These are phyloP conservation scores for Achaetomium macrosporum DNA, from an alignment of 2,329 filamentous ascomycete genomes.

Conservation along the genomic window DNA sequence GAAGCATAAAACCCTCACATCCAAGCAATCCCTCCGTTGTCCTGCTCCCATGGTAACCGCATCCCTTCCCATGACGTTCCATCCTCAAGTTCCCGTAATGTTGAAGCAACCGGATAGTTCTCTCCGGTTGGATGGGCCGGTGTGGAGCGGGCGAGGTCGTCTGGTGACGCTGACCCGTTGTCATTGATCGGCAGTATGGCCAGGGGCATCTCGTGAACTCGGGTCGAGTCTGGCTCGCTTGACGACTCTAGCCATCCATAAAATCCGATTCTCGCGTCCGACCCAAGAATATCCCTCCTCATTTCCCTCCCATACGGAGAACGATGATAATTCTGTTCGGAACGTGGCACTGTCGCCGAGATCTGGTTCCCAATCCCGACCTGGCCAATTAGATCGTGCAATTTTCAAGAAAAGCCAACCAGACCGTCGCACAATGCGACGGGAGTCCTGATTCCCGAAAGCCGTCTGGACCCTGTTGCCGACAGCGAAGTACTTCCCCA, in stretches of 20 bases:
- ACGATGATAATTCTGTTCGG: conserved; percentile 15
- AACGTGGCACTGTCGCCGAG: conserved; percentile 12
- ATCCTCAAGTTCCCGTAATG: background rate
- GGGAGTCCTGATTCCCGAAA: conserved; percentile 6
- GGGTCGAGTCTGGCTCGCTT: background rate
- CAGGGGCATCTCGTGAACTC: background rate
- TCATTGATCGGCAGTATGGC: background rate
- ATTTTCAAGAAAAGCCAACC: conserved; percentile 21
- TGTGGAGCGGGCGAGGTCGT: background rate
- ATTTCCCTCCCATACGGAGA: conserved; percentile 15
- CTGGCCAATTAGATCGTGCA: conserved; percentile 23
- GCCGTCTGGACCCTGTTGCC: conserved; percentile 10
- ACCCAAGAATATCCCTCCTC: background rate
- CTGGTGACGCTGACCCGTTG: background rate
- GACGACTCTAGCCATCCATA: conserved; percentile 4
- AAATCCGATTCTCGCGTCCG: conserved; percentile 5
- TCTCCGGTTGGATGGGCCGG: background rate
- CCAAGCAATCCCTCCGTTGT: conserved; percentile 6
- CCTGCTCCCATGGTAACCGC: background rate
- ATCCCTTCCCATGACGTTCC: background rate
- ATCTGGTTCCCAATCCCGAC: conserved; percentile 15
- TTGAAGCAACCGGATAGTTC: background rate
- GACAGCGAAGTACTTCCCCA: conserved; percentile 19
- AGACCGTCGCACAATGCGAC: conserved; percentile 6
- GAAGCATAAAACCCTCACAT: conserved; percentile 9